phyloP scores from a whole-genome alignment of 441 rosid species.

The Croton setiger region DNA sequence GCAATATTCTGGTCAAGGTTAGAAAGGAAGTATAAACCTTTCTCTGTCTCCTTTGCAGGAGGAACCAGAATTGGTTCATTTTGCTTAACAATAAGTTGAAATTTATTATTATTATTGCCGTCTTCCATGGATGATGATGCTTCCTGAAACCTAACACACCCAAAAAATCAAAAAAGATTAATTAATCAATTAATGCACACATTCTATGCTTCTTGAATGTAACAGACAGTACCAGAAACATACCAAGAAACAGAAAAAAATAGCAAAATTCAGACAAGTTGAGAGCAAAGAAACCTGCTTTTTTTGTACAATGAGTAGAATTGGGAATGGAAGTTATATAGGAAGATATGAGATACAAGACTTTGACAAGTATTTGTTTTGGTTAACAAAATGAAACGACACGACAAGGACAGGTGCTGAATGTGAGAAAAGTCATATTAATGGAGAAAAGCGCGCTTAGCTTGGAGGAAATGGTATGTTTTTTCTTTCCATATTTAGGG shows the following conservation, averaged over 20 bases:
- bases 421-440: conserved; percentile 6
- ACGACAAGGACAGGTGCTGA: conserved; percentile 22
- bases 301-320: background rate
- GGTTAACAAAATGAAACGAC: conserved; percentile 10
- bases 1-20: conserved; percentile 91
- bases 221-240: background rate
- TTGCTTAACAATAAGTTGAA: conserved; percentile 41
- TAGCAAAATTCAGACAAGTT: background rate
- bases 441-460: background rate
- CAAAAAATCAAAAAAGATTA: conserved; percentile 6
- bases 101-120: conserved; percentile 11
- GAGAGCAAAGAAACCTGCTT: background rate
- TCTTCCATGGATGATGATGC: conserved; percentile 29
- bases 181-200: background rate
- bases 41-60: conserved; percentile 58
- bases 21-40: conserved; percentile 63
- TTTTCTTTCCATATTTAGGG: conserved; percentile 8
- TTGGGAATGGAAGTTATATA: conserved; percentile 26
- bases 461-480: background rate
- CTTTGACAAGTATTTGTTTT: conserved; percentile 13
- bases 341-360: conserved; percentile 17
- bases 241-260: conserved; percentile 11
- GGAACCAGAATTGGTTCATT: conserved; percentile 48
- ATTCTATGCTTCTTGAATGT: background rate
- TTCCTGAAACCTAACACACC: conserved; percentile 24